These are phyloP conservation scores for Curvularia spicifera DNA, from an alignment of 2,329 filamentous ascomycete genomes.

Conservation along the genomic window DNA sequence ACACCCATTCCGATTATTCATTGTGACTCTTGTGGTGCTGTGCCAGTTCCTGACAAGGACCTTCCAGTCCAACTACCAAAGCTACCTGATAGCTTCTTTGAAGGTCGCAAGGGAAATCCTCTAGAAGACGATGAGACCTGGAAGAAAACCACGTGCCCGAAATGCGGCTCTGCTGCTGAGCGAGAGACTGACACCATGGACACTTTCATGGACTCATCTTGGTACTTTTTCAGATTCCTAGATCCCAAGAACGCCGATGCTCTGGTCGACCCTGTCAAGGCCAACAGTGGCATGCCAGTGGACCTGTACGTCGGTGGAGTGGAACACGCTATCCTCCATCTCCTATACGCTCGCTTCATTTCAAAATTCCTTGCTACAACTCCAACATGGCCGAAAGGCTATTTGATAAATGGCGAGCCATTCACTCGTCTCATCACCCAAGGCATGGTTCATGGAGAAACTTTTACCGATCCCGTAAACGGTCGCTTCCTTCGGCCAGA, in stretches of 20 bases:
- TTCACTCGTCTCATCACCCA: conserved; percentile 85
- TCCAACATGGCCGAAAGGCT: conserved; percentile 50
- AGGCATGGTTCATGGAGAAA: conserved; percentile 92
- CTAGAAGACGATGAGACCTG: conserved; percentile 74
- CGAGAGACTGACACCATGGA: conserved; percentile 96
- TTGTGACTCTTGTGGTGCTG: conserved; percentile 75
- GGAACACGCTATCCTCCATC: conserved; percentile 88
- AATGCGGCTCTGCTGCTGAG: conserved; percentile 72
- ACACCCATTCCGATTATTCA: conserved; percentile 89
- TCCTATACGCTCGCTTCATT: conserved; percentile 88
- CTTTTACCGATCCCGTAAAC: conserved; percentile 74
- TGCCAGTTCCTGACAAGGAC: conserved; percentile 77
- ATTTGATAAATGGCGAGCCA: conserved; percentile 66
- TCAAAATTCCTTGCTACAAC: conserved; percentile 80
- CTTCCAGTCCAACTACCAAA: conserved; percentile 78
- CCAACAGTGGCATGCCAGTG: conserved; percentile 69
- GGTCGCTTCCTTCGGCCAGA: conserved; percentile 78
- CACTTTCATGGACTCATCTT: conserved; percentile 93
- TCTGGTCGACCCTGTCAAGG: conserved; percentile 67
- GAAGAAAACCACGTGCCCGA: conserved; percentile 77
- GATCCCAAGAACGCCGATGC: conserved; percentile 69
- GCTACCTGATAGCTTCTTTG: conserved; percentile 71
- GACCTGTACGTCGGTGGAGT: conserved; percentile 90
- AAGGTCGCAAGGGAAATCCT: conserved; percentile 76
- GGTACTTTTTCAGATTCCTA: conserved; percentile 85